Conservation (phyloP, 305 asterid species). For the Striga hermonthica region DNA sequence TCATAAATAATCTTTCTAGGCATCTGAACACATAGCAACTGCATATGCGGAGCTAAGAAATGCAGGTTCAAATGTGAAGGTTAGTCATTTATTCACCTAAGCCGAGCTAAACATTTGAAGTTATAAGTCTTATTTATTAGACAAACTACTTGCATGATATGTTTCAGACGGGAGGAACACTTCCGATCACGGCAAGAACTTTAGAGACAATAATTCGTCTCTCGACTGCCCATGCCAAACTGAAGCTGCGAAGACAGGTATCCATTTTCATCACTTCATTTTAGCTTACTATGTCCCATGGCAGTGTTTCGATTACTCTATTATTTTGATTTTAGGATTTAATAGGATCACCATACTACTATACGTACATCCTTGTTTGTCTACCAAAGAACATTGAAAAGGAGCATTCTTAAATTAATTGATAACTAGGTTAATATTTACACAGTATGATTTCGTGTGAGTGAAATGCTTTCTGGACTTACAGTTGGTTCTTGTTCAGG, state of each 20-base stretch:
- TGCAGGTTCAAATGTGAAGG: constrained; percentile 82
- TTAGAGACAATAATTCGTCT: constrained; percentile 90
- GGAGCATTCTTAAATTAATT: not conserved
- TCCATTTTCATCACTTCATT: constrained; percentile 12
- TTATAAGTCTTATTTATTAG: constrained; percentile 9
- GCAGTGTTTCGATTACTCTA: not conserved
- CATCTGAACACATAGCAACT: constrained; percentile 89
- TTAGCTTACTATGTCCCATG: not conserved
- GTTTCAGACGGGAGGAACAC: constrained; percentile 81
- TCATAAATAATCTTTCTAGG: constrained; percentile 44
- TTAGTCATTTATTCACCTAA: constrained; percentile 29
- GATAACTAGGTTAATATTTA: not conserved
- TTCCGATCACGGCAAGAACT: constrained; percentile 95
- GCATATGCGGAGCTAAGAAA: constrained; percentile 89
- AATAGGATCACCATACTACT: constrained; percentile 7
- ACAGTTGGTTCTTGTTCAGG: constrained; percentile 42
- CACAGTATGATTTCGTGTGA: not conserved
- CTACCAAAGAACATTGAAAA: not conserved
- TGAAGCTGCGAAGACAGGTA: constrained; percentile 88
- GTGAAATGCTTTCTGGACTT: constrained; percentile 8
- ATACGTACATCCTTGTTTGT: not conserved
- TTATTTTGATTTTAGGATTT: not conserved
- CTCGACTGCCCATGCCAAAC: constrained; percentile 97
- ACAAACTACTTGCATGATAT: constrained; percentile 16
- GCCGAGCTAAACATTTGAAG: constrained; percentile 25